Evolutionary conservation across 2,329 filamentous ascomycete species (phyloP).

Genomic region (Colletotrichum agaves): DNA sequence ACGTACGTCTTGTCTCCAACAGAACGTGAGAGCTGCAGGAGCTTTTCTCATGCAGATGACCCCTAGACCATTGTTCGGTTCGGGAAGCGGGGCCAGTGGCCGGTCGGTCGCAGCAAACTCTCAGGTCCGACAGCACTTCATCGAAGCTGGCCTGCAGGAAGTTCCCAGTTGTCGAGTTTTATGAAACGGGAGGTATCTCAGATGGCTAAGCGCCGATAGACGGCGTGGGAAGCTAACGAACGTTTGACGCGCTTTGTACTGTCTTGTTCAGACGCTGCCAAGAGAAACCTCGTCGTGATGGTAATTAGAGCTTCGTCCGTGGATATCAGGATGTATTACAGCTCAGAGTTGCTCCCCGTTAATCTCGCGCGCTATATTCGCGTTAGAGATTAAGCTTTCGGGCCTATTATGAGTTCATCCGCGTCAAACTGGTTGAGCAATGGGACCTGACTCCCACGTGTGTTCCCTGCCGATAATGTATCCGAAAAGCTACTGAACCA

Average conservation of each 20-base stretch:
- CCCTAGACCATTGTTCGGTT: background rate
- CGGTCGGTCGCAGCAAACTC: background rate
- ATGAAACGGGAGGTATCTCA: no score
- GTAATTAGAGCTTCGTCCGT: background rate
- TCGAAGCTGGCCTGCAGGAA: background rate
- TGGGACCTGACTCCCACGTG: slow-evolving; percentile 32
- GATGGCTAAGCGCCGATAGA: slow-evolving; percentile 1
- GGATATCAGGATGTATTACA: background rate
- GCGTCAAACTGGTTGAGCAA: slow-evolving; percentile 15
- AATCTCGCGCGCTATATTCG: no score
- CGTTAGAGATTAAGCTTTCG: no score
- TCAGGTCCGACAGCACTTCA: background rate
- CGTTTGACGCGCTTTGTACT: background rate
- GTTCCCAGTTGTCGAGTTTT: background rate
- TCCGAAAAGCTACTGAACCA: slow-evolving; percentile 13
- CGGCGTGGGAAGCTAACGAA: background rate
- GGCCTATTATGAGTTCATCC: no score
- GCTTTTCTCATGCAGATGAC: background rate
- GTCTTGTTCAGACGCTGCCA: slow-evolving; percentile 24
- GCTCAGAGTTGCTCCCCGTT: background rate
- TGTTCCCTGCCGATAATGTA: slow-evolving; percentile 26
- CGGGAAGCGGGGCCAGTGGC: slow-evolving; percentile 1
- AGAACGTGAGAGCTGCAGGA: no score
- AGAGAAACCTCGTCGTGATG: background rate
- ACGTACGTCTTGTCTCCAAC: no score